Conservation (phyloP, 345 rosid species). For the Corchorus capsularis region DNA sequence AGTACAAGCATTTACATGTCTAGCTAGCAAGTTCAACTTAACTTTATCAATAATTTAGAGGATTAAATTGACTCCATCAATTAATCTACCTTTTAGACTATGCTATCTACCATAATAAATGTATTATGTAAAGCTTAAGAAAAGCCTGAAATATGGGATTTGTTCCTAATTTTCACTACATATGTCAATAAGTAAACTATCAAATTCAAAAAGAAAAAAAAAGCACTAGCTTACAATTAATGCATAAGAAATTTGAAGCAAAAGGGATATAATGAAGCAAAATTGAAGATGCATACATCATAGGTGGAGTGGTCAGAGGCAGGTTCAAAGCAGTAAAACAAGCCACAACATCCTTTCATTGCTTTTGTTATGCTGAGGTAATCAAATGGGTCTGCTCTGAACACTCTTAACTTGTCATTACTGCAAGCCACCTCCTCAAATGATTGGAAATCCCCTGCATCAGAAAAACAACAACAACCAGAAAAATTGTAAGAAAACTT, state of each 20-base stretch:
- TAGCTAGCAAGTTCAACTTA: too few relatives aligned
- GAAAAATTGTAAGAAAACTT: too few relatives aligned
- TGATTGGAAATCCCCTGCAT: constrained; percentile 29
- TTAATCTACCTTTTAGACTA: too few relatives aligned
- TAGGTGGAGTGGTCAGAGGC: constrained; percentile 45
- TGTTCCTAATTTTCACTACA: too few relatives aligned
- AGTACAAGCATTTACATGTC: too few relatives aligned
- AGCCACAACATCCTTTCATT: constrained; percentile 50
- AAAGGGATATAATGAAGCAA: neutral
- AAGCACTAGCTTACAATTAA: neutral
- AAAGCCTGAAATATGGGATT: too few relatives aligned
- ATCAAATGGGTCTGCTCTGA: constrained; percentile 55
- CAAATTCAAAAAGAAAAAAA: neutral
- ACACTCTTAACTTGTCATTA: constrained; percentile 43
- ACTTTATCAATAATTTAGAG: too few relatives aligned
- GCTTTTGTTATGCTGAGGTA: constrained; percentile 58
- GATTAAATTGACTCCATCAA: too few relatives aligned
- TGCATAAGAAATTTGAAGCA: neutral
- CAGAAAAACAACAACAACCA: neutral
- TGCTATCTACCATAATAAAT: too few relatives aligned
- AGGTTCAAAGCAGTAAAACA: constrained; percentile 59
- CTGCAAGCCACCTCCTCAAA: constrained; percentile 21
- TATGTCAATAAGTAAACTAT: too few relatives aligned
- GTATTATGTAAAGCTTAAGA: too few relatives aligned
- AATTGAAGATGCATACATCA: constrained; percentile 38